Evolutionary conservation across 2,329 filamentous ascomycete genomes (phyloP), one percentile per base, ranked within the genome.

Genomic region (Colletotrichum sp.): DNA sequence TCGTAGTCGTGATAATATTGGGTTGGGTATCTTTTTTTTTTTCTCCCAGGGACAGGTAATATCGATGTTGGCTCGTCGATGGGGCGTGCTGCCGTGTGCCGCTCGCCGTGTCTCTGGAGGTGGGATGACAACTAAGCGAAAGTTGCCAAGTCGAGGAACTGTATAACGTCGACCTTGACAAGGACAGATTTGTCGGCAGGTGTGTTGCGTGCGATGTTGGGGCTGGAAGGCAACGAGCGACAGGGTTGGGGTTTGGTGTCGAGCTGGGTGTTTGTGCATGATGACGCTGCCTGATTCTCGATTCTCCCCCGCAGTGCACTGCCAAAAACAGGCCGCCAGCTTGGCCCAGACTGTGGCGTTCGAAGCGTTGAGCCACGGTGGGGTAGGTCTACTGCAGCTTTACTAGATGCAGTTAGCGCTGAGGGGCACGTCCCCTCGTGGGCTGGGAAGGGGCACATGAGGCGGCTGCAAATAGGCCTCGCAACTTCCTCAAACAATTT

Each of bases 261-360:
- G 72, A 36, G 57, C 63, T 72, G 70, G 52, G 27, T 52, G 68
- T 55, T 69, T 76, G 74, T 76, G 71, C 74, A 76, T 76, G 74
- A 76, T 76, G 74, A 76, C 74, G 74, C 74, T 75, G 72, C 72
- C 72, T 74, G 72, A 67, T 74, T 65, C 52, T 68, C 59, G 64
- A 74, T 68, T 48, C 59, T 76, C 57, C 74, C 73, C 74, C 74
- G 71, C 74, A 75, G 71, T 36, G n/a, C 66, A 44, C 32, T 67
- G 64, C 70, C 74, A 69, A 73, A 76, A 76, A 74, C 59, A 76
- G 64, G 74, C 59, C 70, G 36, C 66, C 74, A 64, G 71, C 70
- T 72, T 48, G 64, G 57, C 32, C 44, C 57, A 57, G 44, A 28
- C 57, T 69, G 70, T 74, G 74, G 70, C 74, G 73, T 64, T 57